Percentiles rank a stretch among this genome's conserved stretches.
phyloP scores from a whole-genome alignment of 306 rosid genomes.

The Luffa aegyptiaca region DNA sequence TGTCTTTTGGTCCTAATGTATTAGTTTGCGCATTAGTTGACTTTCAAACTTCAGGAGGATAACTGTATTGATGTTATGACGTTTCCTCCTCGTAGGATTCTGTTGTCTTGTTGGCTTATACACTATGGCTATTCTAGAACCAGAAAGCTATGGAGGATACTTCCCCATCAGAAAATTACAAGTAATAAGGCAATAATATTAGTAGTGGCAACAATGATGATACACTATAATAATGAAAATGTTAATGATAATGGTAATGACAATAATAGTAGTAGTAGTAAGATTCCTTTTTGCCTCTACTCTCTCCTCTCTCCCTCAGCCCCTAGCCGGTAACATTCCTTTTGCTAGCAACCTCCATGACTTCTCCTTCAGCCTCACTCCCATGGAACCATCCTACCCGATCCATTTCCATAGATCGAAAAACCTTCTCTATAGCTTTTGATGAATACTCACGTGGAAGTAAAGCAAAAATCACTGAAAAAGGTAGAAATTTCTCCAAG shows the following conservation, averaged over 20 bases:
- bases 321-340: too few relatives aligned
- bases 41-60: neutral
- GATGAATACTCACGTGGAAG: too few relatives aligned
- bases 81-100: neutral
- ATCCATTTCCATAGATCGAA: too few relatives aligned
- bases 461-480: too few relatives aligned
- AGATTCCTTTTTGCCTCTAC: too few relatives aligned
- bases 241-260: neutral
- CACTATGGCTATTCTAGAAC: neutral
- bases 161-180: neutral
- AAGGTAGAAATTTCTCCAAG: too few relatives aligned
- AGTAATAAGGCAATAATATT: neutral
- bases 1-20: neutral
- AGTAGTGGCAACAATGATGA: neutral
- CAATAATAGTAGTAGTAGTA: too few relatives aligned
- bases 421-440: too few relatives aligned
- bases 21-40: neutral
- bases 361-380: too few relatives aligned
- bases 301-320: too few relatives aligned
- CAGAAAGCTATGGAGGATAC: neutral
- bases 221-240: neutral
- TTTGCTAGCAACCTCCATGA: too few relatives aligned
- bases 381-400: too few relatives aligned
- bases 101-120: neutral
- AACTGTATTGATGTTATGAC: neutral